Evolutionary conservation across 2,329 filamentous ascomycete species (phyloP), one percentile per base, ranked within the genome.

Genomic region (Teratosphaeria zuluensis): DNA sequence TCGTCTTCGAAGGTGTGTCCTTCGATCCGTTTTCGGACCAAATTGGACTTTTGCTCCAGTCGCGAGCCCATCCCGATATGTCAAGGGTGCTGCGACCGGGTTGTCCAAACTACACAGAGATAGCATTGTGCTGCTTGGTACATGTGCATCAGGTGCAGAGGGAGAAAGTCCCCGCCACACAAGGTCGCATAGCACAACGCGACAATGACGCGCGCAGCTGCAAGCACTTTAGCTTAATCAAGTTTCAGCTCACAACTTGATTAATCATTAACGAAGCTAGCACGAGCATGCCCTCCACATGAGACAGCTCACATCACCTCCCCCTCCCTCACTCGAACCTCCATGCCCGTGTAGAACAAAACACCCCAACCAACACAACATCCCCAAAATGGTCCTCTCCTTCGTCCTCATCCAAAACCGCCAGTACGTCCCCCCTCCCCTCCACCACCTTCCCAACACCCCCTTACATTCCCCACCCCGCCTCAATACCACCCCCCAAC

Each of bases 341-440:
- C 14, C 35, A 42, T 38, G 35, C 35, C 12, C 11, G 12, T 14
- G 35, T 42, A 42, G 35, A 42, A 42, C 2, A 42, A 14, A 35
- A 11, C 48, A 52, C 2, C 9, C 14, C 6, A 48, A 38, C 16
- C 16, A 21, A 6, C 48, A 30, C 53, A 32, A 2, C 8, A 12
- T 4, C 12, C 9, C 51, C n/a, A 63, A 74, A 64, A 14, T 80
- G 77, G 78, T 94, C 73, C 83, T 95, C 68, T 95, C 90, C 57
- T 95, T 95, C 70, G 92, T 95, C 65, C 79, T 95, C 64, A 92
- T 95, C 58, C 90, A 95, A 72, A 95, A 95, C 73, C 84, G 90
- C 66, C 90, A 95, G 89, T 92, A 75, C 53, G 77, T 42, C 4
- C 12, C 35, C 33, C 69, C 14, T 32, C 51, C 24, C 35, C 55